Evolutionary conservation across 2,329 filamentous ascomycete genomes (phyloP).

Genomic region (Pyrenochaeta sp.): DNA sequence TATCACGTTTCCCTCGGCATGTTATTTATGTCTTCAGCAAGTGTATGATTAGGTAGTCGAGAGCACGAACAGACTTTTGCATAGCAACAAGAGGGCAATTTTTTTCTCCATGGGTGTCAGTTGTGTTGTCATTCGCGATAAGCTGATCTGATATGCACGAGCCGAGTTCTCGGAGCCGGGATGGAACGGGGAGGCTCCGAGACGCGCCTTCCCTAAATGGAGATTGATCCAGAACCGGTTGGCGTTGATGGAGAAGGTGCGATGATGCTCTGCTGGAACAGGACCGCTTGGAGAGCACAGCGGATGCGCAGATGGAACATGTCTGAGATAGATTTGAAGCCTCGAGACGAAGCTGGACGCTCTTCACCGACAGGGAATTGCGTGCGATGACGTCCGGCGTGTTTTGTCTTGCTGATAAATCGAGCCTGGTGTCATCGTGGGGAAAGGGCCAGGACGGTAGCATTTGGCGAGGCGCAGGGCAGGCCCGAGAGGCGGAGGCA

Average conservation of each 20-base stretch:
- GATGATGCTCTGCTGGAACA: background rate
- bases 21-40: conserved; percentile 11
- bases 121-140: background rate
- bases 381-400: conserved; percentile 25
- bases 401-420: conserved; percentile 40
- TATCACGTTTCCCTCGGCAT: conserved; percentile 2
- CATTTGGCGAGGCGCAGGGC: background rate
- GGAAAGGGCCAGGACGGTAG: conserved; percentile 12
- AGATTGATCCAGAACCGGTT: conserved; percentile 19
- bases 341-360: background rate
- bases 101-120: background rate
- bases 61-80: conserved; percentile 10
- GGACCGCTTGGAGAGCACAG: background rate
- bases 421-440: conserved; percentile 25
- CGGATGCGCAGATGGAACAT: background rate
- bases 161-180: background rate
- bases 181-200: background rate
- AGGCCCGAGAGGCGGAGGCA: background rate
- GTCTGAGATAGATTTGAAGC: background rate
- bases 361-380: background rate
- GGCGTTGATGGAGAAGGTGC: conserved; percentile 11
- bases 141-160: background rate
- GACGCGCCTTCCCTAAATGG: conserved; percentile 4
- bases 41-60: conserved; percentile 18
- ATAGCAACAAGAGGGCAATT: conserved; percentile 10